phyloP scores from a whole-genome alignment of 2,329 filamentous ascomycete genomes.

The Pseudogymnoascus sp. region DNA sequence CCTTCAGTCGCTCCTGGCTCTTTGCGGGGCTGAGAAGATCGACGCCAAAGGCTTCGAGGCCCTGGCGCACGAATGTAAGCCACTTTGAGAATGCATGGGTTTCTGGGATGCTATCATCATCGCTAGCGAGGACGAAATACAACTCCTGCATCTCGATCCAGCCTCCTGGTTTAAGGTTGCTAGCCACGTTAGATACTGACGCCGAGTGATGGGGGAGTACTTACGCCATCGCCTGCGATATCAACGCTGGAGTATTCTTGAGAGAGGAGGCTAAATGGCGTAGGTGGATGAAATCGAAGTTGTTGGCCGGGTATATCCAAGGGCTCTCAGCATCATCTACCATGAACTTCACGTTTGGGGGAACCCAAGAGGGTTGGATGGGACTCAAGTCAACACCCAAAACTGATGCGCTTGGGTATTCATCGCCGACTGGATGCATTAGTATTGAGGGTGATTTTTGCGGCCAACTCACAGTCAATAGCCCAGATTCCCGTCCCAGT shows the following conservation, averaged over 20 bases:
- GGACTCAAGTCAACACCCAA: constrained; percentile 37
- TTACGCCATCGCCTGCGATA: constrained; percentile 10
- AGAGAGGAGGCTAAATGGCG: constrained; percentile 12
- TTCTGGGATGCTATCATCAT: constrained; percentile 14
- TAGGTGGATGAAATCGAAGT: constrained; percentile 18
- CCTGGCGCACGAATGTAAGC: constrained; percentile 8
- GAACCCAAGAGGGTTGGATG: constrained; percentile 34
- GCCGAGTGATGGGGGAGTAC: not conserved
- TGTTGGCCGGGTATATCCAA: constrained; percentile 31
- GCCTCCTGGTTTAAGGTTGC: constrained; percentile 21
- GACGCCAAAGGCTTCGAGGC: constrained; percentile 12
- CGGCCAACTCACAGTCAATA: not conserved
- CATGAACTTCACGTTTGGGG: constrained; percentile 41
- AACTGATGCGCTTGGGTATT: constrained; percentile 24
- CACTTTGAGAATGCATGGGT: constrained; percentile 10
- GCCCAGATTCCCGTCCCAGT: constrained; percentile 9
- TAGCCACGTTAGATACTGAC: not conserved
- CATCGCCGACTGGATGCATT: constrained; percentile 18
- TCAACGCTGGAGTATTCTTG: constrained; percentile 12
- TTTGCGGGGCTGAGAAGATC: constrained; percentile 11
- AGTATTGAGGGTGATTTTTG: not conserved
- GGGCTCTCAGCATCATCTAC: constrained; percentile 42
- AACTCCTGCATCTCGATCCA: constrained; percentile 27
- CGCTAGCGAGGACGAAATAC: constrained; percentile 8
- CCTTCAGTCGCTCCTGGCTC: constrained; percentile 13